Conservation (phyloP, 495 filamentous ascomycete genomes). For the Articulospora tetracladia region DNA sequence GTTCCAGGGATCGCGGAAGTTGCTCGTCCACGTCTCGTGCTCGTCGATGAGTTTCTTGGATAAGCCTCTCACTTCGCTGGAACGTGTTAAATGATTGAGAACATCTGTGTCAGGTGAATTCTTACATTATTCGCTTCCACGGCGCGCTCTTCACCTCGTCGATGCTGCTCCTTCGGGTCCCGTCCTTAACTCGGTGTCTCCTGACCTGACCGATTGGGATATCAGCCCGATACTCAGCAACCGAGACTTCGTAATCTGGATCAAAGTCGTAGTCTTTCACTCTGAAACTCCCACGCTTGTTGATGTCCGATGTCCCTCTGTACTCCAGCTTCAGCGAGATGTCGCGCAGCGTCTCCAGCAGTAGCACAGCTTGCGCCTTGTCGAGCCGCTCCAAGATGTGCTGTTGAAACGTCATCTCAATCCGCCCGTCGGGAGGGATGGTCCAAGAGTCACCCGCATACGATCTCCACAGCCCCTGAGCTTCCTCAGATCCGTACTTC, state of each 20-base stretch:
- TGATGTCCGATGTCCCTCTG: background rate
- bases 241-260: conserved; percentile 11
- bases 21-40: conserved; percentile 11
- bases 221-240: conserved; percentile 6
- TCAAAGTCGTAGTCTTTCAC: conserved; percentile 12
- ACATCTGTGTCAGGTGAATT: background rate
- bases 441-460: conserved; percentile 14
- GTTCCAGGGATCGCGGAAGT: conserved; percentile 13
- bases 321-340: conserved; percentile 8
- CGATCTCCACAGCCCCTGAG: conserved; percentile 2
- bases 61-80: conserved; percentile 6
- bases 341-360: conserved; percentile 7
- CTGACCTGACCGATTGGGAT: conserved; percentile 5
- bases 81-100: background rate
- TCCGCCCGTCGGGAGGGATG: conserved; percentile 12
- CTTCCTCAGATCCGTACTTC: conserved; percentile 4
- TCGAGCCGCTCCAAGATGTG: conserved; percentile 12
- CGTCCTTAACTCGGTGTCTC: background rate
- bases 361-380: conserved; percentile 1
- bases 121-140: conserved; percentile 15
- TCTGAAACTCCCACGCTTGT: conserved; percentile 10
- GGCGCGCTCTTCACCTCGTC: conserved; percentile 2
- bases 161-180: background rate
- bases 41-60: conserved; percentile 14
- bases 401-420: conserved; percentile 14